phyloP scores from a whole-genome alignment of 2,329 filamentous ascomycete genomes.

The Fusarium euwallaceae region DNA sequence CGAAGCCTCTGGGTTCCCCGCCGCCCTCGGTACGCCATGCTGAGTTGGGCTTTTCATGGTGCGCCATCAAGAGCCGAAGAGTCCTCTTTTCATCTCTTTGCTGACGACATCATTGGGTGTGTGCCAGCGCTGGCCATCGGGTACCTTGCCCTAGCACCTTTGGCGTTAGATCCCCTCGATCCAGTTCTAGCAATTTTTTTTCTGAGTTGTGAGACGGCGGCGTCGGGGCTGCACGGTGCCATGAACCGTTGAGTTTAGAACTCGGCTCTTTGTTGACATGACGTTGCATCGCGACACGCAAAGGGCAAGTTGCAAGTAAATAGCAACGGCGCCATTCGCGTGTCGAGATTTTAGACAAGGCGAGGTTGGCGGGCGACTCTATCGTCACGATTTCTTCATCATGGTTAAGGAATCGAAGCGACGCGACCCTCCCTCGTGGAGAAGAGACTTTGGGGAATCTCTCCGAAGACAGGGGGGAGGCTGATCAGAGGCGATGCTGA shows the following conservation, averaged over 20 bases:
- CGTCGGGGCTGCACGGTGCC: constrained; percentile 3
- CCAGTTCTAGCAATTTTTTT: constrained; percentile 27
- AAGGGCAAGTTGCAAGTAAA: constrained; percentile 19
- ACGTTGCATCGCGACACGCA: constrained; percentile 32
- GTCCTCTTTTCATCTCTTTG: constrained; percentile 34
- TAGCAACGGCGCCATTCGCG: constrained; percentile 22
- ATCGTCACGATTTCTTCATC: constrained; percentile 30
- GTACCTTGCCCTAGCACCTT: constrained; percentile 42
- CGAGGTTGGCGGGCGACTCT: neutral
- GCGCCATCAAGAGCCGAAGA: constrained; percentile 12
- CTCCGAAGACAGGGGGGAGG: constrained; percentile 1
- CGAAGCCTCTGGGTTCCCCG: constrained; percentile 36
- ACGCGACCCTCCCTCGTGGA: constrained; percentile 2
- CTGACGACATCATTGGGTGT: constrained; percentile 23
- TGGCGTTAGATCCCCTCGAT: constrained; percentile 30
- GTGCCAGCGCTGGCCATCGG: constrained; percentile 12
- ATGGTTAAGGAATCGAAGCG: constrained; percentile 17
- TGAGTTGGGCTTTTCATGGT: neutral
- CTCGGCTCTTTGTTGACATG: constrained; percentile 33
- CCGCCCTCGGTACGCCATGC: constrained; percentile 20
- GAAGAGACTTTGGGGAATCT: neutral
- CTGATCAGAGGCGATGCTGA: neutral
- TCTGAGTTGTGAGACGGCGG: constrained; percentile 28
- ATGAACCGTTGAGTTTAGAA: constrained; percentile 12
- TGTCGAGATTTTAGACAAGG: neutral